These are phyloP conservation scores for Spongiforma sp. DNA, from an alignment of 1,284 basidiomycete species.

Conservation along the genomic window DNA sequence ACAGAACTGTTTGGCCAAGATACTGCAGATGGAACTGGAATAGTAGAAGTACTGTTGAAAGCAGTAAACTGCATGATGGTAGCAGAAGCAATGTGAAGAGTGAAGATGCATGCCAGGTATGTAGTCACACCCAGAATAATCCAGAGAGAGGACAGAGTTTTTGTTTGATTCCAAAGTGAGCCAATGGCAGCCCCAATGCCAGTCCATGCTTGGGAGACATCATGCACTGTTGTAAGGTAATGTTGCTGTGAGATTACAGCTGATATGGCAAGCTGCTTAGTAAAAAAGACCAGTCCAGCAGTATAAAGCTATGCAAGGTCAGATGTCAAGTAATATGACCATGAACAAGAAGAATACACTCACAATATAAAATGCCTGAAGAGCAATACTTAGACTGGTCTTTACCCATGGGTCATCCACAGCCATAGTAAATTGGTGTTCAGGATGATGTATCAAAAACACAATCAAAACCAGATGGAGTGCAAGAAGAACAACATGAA, in stretches of 20 bases:
- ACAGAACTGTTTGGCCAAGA: not conserved
- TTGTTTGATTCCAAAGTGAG: slow-evolving; percentile 8
- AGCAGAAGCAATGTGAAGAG: slow-evolving; percentile 12
- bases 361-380: slow-evolving; percentile 3
- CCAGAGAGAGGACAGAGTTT: not conserved
- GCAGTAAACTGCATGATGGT: slow-evolving; percentile 22
- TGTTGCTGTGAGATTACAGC: not conserved
- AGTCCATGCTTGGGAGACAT: not conserved
- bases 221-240: not conserved
- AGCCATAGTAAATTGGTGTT: slow-evolving; percentile 1
- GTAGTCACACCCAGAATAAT: slow-evolving; percentile 9
- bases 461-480: slow-evolving; percentile 5
- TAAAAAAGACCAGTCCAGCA: not conserved
- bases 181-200: slow-evolving; percentile 7
- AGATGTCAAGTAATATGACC: not conserved
- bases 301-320: not conserved
- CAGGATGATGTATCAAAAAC: slow-evolving; percentile 8
- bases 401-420: slow-evolving; percentile 1
- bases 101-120: slow-evolving; percentile 11
- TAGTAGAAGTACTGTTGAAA: not conserved
- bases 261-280: not conserved
- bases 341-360: not conserved
- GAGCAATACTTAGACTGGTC: slow-evolving; percentile 1
- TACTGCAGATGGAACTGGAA: not conserved
- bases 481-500: slow-evolving; percentile 7